phyloP scores from a whole-genome alignment of 108 stramenopile genomes.

The Conticribra guillardii region DNA sequence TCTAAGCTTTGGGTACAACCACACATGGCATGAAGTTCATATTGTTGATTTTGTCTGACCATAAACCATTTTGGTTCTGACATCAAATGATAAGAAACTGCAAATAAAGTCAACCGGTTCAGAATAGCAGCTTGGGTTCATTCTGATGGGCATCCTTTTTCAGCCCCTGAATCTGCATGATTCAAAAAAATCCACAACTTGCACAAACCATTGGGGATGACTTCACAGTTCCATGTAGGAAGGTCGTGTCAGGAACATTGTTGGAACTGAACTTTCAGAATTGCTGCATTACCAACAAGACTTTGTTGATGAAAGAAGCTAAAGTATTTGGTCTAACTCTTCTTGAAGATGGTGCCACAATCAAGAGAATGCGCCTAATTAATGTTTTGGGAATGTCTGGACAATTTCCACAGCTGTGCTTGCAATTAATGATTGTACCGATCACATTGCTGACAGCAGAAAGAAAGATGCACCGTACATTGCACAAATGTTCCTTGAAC shows the following conservation, averaged over 20 bases:
- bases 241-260: neutral
- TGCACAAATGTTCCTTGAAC: neutral
- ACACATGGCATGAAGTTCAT: no score
- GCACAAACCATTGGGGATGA: no score
- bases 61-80: no score
- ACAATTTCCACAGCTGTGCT: slow-evolving; percentile 6
- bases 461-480: slow-evolving; percentile 34
- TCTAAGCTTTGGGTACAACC: no score
- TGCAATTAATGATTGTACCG: slow-evolving; percentile 27
- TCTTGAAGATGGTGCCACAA: slow-evolving; percentile 37
- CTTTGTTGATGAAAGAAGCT: neutral
- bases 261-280: neutral
- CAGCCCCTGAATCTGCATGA: no score
- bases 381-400: slow-evolving; percentile 8
- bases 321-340: slow-evolving; percentile 8
- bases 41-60: no score
- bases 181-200: no score
- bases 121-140: no score
- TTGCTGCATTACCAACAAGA: neutral
- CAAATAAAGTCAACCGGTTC: no score
- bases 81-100: no score
- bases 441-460: slow-evolving; percentile 15
- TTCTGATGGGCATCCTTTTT: no score
- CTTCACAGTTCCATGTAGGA: no score
- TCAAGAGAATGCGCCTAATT: slow-evolving; percentile 3